These are phyloP conservation scores for Lichtheimia hyalospora DNA, from an alignment of 371 early-diverging fungal genomes.

Conservation along the genomic window DNA sequence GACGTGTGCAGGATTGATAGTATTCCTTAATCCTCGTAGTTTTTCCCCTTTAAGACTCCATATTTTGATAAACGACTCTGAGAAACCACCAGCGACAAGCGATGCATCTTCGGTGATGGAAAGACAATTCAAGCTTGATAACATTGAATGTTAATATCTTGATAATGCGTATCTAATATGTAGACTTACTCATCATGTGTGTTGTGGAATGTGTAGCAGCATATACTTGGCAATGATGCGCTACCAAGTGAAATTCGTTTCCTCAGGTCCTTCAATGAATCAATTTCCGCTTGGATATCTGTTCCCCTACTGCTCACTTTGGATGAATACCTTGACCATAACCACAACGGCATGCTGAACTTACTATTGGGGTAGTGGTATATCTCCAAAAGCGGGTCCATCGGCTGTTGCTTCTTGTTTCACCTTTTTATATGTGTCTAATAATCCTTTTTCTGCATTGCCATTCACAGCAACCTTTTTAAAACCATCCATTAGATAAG, in stretches of 20 bases:
- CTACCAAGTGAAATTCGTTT: constrained; percentile 77
- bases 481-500: not conserved
- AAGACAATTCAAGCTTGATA: constrained; percentile 69
- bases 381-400: constrained; percentile 43
- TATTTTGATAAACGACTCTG: constrained; percentile 87
- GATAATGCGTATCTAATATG: not conserved
- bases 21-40: constrained; percentile 57
- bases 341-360: too few relatives aligned
- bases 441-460: constrained; percentile 14
- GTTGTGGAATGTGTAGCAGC: constrained; percentile 98
- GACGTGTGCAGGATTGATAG: constrained; percentile 55
- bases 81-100: constrained; percentile 83
- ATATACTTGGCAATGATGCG: constrained; percentile 88
- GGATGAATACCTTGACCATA: not conserved
- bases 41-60: constrained; percentile 82
- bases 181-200: constrained; percentile 74
- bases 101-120: constrained; percentile 76
- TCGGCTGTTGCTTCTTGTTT: constrained; percentile 37
- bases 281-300: constrained; percentile 76
- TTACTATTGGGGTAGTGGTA: constrained; percentile 76
- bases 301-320: constrained; percentile 51
- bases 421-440: constrained; percentile 47
- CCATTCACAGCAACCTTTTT: constrained; percentile 14
- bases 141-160: not conserved
- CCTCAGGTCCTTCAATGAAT: constrained; percentile 80